Percentiles rank a stretch among this genome's conserved stretches.
Evolutionary conservation across 495 filamentous ascomycete genomes (phyloP).

Genomic region (Aspergillus bridgeri): DNA sequence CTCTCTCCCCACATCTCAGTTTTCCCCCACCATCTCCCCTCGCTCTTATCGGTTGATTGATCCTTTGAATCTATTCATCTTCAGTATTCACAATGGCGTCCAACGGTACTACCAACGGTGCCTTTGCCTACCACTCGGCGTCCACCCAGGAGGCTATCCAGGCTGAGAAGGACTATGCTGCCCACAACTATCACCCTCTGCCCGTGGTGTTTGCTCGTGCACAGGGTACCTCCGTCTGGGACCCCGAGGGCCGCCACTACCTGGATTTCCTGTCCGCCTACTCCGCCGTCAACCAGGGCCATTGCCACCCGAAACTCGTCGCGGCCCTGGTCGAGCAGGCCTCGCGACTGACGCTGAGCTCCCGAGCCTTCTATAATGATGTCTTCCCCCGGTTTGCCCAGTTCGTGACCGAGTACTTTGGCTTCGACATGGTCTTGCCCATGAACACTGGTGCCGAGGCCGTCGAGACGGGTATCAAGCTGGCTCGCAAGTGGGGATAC

Average conservation of each 20-base stretch:
- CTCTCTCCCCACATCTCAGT: neutral
- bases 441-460: constrained; percentile 99
- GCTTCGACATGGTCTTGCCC: constrained; percentile 97
- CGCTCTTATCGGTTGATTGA: no score
- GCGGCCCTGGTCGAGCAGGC: constrained; percentile 89
- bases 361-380: constrained; percentile 97
- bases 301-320: constrained; percentile 95
- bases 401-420: constrained; percentile 83
- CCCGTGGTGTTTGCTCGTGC: constrained; percentile 87
- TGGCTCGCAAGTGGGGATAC: constrained; percentile 98
- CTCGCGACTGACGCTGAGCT: constrained; percentile 84
- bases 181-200: constrained; percentile 98
- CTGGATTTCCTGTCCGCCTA: constrained; percentile 98
- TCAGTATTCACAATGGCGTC: constrained; percentile 34
- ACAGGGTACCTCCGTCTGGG: constrained; percentile 85
- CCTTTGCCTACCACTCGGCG: constrained; percentile 67
- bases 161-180: constrained; percentile 78
- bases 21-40: neutral
- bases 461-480: constrained; percentile 97
- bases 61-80: no score
- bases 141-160: constrained; percentile 77
- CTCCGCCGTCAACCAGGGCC: constrained; percentile 96
- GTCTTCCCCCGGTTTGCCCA: constrained; percentile 96
- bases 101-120: constrained; percentile 36
- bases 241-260: constrained; percentile 95